Percentiles rank a stretch among this genome's conserved stretches.
These are phyloP conservation scores for Yueomyces sp. DNA, from an alignment of 1,139 yeast species.

Conservation along the genomic window DNA sequence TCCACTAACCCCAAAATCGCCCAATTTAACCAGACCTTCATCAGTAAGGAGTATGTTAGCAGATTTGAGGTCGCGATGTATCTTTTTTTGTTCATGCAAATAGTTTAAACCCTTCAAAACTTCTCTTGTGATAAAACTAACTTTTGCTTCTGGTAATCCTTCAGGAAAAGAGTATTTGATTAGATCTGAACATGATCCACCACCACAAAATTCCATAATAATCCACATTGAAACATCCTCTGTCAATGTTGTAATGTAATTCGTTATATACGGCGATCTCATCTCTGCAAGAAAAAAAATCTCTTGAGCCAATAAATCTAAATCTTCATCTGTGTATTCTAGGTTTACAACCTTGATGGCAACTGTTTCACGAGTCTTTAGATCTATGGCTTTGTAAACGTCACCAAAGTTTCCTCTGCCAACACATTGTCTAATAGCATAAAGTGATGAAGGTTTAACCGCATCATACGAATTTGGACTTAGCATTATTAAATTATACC, in stretches of 20 bases:
- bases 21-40: slow-evolving; percentile 53
- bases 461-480: background rate
- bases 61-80: slow-evolving; percentile 79
- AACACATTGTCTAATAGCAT: slow-evolving; percentile 42
- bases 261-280: slow-evolving; percentile 51
- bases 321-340: slow-evolving; percentile 64
- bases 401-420: slow-evolving; percentile 86
- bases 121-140: slow-evolving; percentile 45
- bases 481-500: too few species aligned
- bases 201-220: slow-evolving; percentile 87
- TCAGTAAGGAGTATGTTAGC: slow-evolving; percentile 65
- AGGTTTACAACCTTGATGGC: slow-evolving; percentile 74
- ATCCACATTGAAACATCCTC: slow-evolving; percentile 66
- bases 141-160: slow-evolving; percentile 42
- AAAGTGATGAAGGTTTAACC: slow-evolving; percentile 22
- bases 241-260: slow-evolving; percentile 50
- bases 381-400: slow-evolving; percentile 48
- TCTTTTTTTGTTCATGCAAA: slow-evolving; percentile 56
- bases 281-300: slow-evolving; percentile 58
- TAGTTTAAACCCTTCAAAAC: slow-evolving; percentile 57
- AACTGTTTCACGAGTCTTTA: slow-evolving; percentile 25
- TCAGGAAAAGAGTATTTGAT: slow-evolving; percentile 34
- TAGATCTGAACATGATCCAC: slow-evolving; percentile 78
- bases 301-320: slow-evolving; percentile 57
- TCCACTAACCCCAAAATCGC: slow-evolving; percentile 84